Percentiles rank a stretch among this genome's conserved stretches.
These are phyloP conservation scores for Mycena leptocephala DNA, from an alignment of 768 basidiomycete species.

Conservation along the genomic window DNA sequence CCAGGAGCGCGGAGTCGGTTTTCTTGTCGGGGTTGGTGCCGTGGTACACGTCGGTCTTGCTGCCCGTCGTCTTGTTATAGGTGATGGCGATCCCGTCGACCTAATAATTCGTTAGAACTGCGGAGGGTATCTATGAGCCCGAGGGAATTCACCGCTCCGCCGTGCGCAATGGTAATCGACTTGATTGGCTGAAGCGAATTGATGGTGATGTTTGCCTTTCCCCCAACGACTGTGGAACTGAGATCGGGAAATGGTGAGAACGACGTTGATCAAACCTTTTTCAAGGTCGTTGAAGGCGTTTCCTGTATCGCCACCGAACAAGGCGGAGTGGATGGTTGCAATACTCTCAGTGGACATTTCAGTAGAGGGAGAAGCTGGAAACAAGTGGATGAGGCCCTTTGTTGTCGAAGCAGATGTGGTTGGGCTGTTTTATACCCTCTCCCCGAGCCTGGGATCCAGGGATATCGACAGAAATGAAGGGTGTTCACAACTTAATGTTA, in stretches of 20 bases:
- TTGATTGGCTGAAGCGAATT: background rate
- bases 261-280: background rate
- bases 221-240: background rate
- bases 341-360: constrained; percentile 5
- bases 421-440: too few relatives aligned
- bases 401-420: too few relatives aligned
- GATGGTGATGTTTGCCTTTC: background rate
- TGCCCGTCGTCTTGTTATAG: background rate
- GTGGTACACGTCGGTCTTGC: background rate
- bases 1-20: background rate
- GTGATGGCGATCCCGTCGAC: constrained; percentile 14
- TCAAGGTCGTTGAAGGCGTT: constrained; percentile 7
- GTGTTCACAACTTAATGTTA: too few relatives aligned
- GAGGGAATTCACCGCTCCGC: background rate
- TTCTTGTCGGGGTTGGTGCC: background rate
- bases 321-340: background rate
- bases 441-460: too few relatives aligned
- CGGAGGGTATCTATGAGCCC: too few relatives aligned
- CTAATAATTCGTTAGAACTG: background rate
- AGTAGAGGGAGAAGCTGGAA: too few relatives aligned
- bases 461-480: too few relatives aligned
- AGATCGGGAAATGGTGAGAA: background rate
- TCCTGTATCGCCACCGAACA: background rate
- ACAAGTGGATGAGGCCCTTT: too few relatives aligned
- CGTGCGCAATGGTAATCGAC: background rate